Conservation (phyloP, 805 yeast genomes). For the Peterozyma toletana region DNA sequence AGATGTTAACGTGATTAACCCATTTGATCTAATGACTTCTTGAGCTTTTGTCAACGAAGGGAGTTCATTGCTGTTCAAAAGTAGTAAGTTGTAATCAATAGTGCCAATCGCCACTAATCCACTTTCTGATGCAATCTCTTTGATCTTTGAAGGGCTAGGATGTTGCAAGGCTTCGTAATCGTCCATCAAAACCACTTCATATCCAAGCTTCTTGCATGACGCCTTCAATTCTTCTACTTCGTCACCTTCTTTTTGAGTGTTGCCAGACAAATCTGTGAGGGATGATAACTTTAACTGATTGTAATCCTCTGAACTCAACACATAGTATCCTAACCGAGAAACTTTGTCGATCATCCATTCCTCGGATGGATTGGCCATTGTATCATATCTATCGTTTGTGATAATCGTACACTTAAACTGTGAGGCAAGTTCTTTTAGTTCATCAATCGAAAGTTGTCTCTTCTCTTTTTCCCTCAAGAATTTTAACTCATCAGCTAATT, state of each 20-base stretch:
- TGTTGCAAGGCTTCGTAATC: conserved; percentile 12
- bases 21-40: too few species aligned
- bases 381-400: conserved; percentile 22
- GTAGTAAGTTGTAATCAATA: too few species aligned
- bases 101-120: conserved; percentile 1
- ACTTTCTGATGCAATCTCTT: conserved; percentile 1
- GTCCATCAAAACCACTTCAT: neutral
- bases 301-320: neutral
- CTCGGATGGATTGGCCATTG: neutral
- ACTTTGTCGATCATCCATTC: neutral
- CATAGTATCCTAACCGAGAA: neutral
- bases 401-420: conserved; percentile 25
- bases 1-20: too few species aligned
- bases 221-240: neutral
- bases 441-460: neutral
- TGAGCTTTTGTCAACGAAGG: too few species aligned
- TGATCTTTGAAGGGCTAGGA: conserved; percentile 8
- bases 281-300: neutral
- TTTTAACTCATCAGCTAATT: neutral
- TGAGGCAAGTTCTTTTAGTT: conserved; percentile 16
- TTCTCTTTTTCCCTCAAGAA: conserved; percentile 1
- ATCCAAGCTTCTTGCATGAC: neutral
- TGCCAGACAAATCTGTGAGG: neutral
- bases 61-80: too few species aligned
- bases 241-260: conserved; percentile 7